Base-by-base conservation (phyloP, 108 stramenopile genomes). In the Cyclotella atomus region DNA sequence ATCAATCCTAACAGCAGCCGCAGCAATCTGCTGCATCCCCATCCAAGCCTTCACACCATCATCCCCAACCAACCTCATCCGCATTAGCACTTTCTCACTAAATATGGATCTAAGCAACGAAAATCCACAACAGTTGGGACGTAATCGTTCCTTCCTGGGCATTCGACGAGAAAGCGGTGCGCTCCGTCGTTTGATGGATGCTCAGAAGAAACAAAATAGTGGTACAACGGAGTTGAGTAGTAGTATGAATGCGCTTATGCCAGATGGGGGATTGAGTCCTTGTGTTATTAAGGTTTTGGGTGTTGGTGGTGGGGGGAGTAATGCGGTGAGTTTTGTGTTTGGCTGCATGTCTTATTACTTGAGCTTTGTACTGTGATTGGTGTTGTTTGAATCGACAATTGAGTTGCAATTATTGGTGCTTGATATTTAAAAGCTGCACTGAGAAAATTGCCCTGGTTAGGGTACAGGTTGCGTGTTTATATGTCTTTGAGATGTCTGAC, bases 241-340 rank as follows among this genome's bases (percentile, higher is more conserved):
- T 41, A 65, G 75, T 50, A 56, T 54, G 19, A 30, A 54, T 56
- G 75, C 83, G 8, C 56, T 89, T n/a, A 87, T 87, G 84, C 88
- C 88, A 1, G 88, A 89, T 68, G 88, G 88, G 3, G 88, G 88
- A 23, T 55, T 87, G 27, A 86, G 82, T 74, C 89, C 89, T 4
- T 89, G 89, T 79, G 83, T 84, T 43, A 89, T 89, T 75, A 85
- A 84, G 68, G 91, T 89, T 9, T 56, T 92, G 47, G 92, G 94
- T 20, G 89, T 95, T 23, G 94, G 91, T 7, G 94, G 94, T 33
- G 94, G 94, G 4, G 94, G 94, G n/a, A 83, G 88, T 53, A 89
- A 87, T 73, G 86, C 84, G 30, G 83, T 82, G 73, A 55, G 56
- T 57, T 32, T 10, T 0, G 32, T 49, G 4, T 19, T n/a, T 49